These are phyloP conservation scores for Cylindrotheca closterium DNA, from an alignment of 108 stramenopile genomes.

Conservation along the genomic window DNA sequence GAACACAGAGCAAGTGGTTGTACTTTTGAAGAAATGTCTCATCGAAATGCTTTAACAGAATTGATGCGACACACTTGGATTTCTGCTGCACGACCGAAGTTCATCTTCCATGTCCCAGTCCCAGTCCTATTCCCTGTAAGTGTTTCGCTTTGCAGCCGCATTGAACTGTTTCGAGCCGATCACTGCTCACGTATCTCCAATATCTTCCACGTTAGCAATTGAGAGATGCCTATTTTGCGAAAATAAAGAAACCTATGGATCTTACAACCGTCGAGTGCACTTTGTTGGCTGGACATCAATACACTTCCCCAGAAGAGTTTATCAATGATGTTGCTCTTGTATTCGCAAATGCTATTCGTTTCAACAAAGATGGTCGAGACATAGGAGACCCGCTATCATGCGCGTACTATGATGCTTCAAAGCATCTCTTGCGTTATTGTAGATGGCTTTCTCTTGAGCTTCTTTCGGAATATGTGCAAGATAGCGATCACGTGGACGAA, in stretches of 20 bases:
- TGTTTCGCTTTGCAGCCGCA: too few species aligned
- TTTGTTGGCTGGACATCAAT: constrained; percentile 61
- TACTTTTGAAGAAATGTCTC: not conserved
- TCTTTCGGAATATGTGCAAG: constrained; percentile 47
- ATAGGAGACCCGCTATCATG: constrained; percentile 82
- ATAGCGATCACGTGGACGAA: constrained; percentile 50
- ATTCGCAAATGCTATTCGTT: constrained; percentile 80
- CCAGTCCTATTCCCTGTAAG: constrained; percentile 69
- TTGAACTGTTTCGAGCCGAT: too few species aligned
- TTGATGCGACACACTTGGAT: constrained; percentile 83
- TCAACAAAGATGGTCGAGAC: constrained; percentile 79
- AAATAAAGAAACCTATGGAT: constrained; percentile 85
- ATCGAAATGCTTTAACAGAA: constrained; percentile 16
- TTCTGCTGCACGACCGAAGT: constrained; percentile 56
- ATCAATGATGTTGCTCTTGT: constrained; percentile 76
- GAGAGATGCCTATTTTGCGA: constrained; percentile 59
- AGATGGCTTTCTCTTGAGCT: constrained; percentile 83
- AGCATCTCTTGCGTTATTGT: constrained; percentile 76
- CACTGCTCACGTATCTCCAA: too few species aligned
- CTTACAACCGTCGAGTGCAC: constrained; percentile 84
- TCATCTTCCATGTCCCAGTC: constrained; percentile 86
- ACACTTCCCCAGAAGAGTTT: constrained; percentile 67
- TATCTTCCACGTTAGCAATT: constrained; percentile 46
- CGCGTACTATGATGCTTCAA: constrained; percentile 87
- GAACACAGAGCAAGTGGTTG: not conserved